Base-by-base conservation (phyloP, 2,329 filamentous ascomycete species). In the Tolypocladium tundrense region DNA sequence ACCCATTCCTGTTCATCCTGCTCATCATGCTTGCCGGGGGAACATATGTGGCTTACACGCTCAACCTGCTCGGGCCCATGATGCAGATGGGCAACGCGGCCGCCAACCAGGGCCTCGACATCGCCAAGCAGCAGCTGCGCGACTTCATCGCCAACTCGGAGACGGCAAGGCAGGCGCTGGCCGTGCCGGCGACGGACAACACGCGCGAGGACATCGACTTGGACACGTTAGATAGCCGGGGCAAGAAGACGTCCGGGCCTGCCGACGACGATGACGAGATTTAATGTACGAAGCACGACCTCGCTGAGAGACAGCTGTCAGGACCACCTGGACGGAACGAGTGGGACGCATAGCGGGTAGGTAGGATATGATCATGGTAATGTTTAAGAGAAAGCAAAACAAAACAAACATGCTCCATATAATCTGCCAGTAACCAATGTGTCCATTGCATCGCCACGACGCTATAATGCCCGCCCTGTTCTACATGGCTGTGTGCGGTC, bases 21-120 rank as follows among this genome's bases (percentile, higher is more conserved):
- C 79, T 97, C 59, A 84, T 96, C 67, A 73, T 97, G 55, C 74
- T 88, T 48, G 86, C 80, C 13, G 83, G 88, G 56, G 91, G 83
- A 58, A 89, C 88, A 4, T 99, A 97, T 67, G 79, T 97, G 35
- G 94, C 92, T 4, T 97, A 94, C 74, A 92, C 86, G 40, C 86
- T 99, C 64, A 97, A 97, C 71, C 84, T 99, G 19, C 92, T 96
- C 76, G 94, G 94, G 1, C 94, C 94, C 0, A 97, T 99, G 79
- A 79, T 95, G 65, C 91, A 95, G 69, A 97, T 99, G 90, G 84
- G 85, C 63, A 94, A 94, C 65, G 94, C 94, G 16, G 94, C 94
- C 4, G 87, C 85, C 53, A 81, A 82, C 61, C 94, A 99, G 75
- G 94, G 90, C 9, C 68, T 96, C 37, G 91, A 96, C 65, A 91